Conservation (phyloP, 2,329 filamentous ascomycete genomes). For the Piedraia hortae region DNA sequence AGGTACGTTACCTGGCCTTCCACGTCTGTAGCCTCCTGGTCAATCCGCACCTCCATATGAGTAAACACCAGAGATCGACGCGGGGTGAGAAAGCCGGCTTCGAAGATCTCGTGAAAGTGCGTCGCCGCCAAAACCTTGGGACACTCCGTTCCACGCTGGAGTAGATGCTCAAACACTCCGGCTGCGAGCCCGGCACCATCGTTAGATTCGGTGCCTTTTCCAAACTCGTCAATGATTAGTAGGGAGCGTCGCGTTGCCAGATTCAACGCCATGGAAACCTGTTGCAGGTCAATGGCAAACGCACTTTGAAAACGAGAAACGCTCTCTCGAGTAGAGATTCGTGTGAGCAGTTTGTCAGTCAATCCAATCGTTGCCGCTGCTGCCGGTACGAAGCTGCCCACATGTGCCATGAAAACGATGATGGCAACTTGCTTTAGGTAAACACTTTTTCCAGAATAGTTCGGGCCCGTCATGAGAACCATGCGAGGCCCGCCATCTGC, state of each 20-base stretch:
- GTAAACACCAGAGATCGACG: conserved; percentile 28
- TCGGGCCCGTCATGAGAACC: conserved; percentile 68
- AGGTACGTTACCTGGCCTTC: conserved; percentile 26
- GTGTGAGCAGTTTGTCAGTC: conserved; percentile 77
- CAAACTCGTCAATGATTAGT: conserved; percentile 80
- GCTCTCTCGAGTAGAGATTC: conserved; percentile 48
- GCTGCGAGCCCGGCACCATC: conserved; percentile 38
- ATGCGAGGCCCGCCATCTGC: conserved; percentile 27
- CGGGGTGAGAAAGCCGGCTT: conserved; percentile 28
- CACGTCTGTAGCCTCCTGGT: conserved; percentile 21
- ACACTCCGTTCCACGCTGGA: conserved; percentile 20
- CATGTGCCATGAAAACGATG: conserved; percentile 75
- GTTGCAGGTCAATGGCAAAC: conserved; percentile 64
- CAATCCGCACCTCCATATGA: conserved; percentile 43
- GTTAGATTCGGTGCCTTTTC: conserved; percentile 36
- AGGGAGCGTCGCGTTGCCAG: conserved; percentile 51
- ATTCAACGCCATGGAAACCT: conserved; percentile 50
- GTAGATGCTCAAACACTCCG: conserved; percentile 30
- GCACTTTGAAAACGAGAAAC: conserved; percentile 36
- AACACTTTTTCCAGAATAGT: conserved; percentile 88
- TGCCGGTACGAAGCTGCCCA: conserved; percentile 79
- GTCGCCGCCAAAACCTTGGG: conserved; percentile 35
- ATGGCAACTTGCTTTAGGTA: conserved; percentile 83
- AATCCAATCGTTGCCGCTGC: conserved; percentile 48
- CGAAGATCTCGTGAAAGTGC: conserved; percentile 48